These are phyloP conservation scores for Penicillium sp. DNA, from an alignment of 2,329 filamentous ascomycete species.

Conservation along the genomic window DNA sequence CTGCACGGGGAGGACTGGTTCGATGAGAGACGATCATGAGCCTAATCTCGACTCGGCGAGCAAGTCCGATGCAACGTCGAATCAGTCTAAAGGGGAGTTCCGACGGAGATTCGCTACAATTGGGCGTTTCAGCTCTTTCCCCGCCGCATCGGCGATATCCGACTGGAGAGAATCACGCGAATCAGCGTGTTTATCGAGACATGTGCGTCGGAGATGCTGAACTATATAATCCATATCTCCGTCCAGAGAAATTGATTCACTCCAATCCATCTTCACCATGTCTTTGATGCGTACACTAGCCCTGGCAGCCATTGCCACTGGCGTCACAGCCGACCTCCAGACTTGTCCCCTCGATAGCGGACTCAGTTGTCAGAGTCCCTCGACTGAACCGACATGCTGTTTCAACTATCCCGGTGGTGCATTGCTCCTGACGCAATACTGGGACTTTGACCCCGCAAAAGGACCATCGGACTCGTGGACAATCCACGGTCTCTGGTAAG, in stretches of 20 bases:
- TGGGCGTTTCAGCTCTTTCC: too few species aligned
- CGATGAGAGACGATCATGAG: neutral
- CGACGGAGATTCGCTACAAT: constrained; percentile 6
- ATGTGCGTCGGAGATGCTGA: constrained; percentile 20
- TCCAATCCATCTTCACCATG: constrained; percentile 13
- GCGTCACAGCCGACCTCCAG: constrained; percentile 22
- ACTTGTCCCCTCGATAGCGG: constrained; percentile 35
- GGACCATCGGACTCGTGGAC: constrained; percentile 55
- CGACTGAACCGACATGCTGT: constrained; percentile 50
- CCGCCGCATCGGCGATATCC: constrained; percentile 16
- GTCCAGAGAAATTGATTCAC: too few species aligned
- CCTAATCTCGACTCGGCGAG: too few species aligned
- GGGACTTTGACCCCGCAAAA: constrained; percentile 52
- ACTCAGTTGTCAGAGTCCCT: constrained; percentile 53
- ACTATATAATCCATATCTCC: neutral
- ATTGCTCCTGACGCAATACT: constrained; percentile 55
- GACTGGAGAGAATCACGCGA: constrained; percentile 18
- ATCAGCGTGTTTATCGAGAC: constrained; percentile 27
- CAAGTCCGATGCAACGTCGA: constrained; percentile 18
- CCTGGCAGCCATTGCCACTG: constrained; percentile 20
- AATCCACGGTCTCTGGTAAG: constrained; percentile 52
- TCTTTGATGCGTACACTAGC: constrained; percentile 20
- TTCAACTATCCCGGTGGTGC: constrained; percentile 55
- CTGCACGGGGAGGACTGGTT: constrained; percentile 8
- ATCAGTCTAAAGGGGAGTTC: neutral